Base-by-base conservation (phyloP, 371 early-diverging fungal species). In the Mucor plumbeus region DNA sequence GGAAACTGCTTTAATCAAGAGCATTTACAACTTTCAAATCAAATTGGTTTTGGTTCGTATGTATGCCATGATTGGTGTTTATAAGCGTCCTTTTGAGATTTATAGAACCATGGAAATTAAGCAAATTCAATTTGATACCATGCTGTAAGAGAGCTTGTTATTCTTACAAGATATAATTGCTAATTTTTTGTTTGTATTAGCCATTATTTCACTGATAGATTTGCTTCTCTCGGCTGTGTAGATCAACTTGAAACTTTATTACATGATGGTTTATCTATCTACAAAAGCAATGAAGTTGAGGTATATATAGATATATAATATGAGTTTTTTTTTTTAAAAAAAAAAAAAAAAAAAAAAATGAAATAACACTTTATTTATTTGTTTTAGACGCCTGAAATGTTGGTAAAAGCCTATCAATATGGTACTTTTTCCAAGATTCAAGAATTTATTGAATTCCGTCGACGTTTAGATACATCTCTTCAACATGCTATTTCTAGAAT, bases 401-500 rank as follows among this genome's bases (percentile, higher is more conserved):
- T 95, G 36, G 87, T 92, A 19, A 87, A 92, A 44, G 95, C 94
- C 2, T 95, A 91, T 76, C 88, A 92, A 64, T 90, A 89, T 68
- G 90, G 87, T 2, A 93, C 95, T 2, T 96, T 90, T 76, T 94
- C 95, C 33, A 95, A 97, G 86, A 88, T 95, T 48, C 86, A 89
- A 67, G 95, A 97, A 73, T 95, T 95, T 72, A 83, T 93, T 43
- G 89, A 91, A 58, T 95, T 97, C 77, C 87, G 86, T 14, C 75
- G 86, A 11, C 85, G 91, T 35, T 77, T 97, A 5, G 80, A 81
- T 6, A 77, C 86, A 60, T 95, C 97, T 8, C 59, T 95, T 4
- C 93, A 93, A 71, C 89, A 87, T 48, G 79, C 83, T 35, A 76
- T 90, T 53, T 79, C 87, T 10, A 79, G 85, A 47, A 73, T 87